Evolutionary conservation across 2,329 filamentous ascomycete genomes (phyloP).

Genomic region (Hymenoscyphus albidus): DNA sequence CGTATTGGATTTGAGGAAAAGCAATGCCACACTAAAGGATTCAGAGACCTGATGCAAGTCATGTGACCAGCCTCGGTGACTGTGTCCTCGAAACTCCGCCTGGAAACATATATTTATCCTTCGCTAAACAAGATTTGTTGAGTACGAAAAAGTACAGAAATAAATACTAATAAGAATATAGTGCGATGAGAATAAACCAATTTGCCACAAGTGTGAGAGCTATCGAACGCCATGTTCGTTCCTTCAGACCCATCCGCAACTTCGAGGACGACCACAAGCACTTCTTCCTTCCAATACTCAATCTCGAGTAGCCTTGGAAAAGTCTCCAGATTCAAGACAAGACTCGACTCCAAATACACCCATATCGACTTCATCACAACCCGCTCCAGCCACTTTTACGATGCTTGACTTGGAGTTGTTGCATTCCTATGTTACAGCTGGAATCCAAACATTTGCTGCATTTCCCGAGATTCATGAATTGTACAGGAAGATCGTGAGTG

Average conservation of each 20-base stretch:
- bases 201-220: constrained; percentile 28
- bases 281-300: not conserved
- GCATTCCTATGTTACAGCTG: constrained; percentile 42
- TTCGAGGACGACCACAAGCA: not conserved
- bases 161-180: constrained; percentile 11
- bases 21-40: not conserved
- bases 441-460: constrained; percentile 26
- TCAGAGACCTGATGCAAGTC: not conserved
- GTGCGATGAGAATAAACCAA: constrained; percentile 33
- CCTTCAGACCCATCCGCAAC: constrained; percentile 11
- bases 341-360: not conserved
- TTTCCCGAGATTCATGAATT: constrained; percentile 15
- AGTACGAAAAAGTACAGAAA: not conserved
- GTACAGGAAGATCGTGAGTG: constrained; percentile 24
- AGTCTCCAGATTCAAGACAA: not conserved
- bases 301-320: not conserved
- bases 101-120: not conserved
- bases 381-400: constrained; percentile 17
- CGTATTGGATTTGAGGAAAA: not conserved
- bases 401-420: constrained; percentile 43
- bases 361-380: constrained; percentile 1
- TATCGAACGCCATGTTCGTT: constrained; percentile 30
- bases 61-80: too few species aligned
- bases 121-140: not conserved
- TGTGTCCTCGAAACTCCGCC: not conserved